A percentile compares a stretch with the other conserved stretches of the same genome.
Evolutionary conservation across 108 stramenopile genomes (phyloP).

Genomic region (Nitzschia inconspicua): DNA sequence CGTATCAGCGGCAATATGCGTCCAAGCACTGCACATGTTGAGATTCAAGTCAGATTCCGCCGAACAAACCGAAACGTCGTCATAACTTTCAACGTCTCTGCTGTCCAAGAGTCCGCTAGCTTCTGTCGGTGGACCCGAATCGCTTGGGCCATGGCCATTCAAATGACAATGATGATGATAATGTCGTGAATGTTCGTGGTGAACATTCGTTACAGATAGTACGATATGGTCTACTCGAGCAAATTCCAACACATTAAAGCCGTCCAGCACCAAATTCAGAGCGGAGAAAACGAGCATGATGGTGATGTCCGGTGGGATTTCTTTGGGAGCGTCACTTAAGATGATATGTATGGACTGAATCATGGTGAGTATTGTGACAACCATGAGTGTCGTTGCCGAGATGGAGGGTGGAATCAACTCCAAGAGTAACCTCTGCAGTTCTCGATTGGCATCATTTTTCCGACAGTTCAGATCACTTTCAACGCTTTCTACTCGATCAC

Average conservation of each 20-base stretch:
- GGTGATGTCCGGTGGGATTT: constrained; percentile 30
- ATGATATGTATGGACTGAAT: too few relatives aligned
- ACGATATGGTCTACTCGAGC: constrained; percentile 33
- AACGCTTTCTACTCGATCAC: constrained; percentile 7
- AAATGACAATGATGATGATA: too few relatives aligned
- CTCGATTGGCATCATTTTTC: too few relatives aligned
- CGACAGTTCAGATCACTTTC: too few relatives aligned
- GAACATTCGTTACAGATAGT: too few relatives aligned
- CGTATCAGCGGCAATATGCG: constrained; percentile 82
- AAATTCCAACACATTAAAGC: constrained; percentile 72
- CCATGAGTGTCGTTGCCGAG: constrained; percentile 53
- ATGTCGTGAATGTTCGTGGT: too few relatives aligned
- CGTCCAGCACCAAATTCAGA: constrained; percentile 59
- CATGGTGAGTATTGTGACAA: constrained; percentile 39
- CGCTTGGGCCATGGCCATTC: too few relatives aligned
- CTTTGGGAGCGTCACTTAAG: constrained; percentile 19
- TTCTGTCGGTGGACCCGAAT: too few relatives aligned
- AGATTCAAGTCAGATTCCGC: constrained; percentile 27
- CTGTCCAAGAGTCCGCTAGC: too few relatives aligned
- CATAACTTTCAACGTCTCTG: too few relatives aligned
- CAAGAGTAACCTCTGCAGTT: constrained; percentile 36
- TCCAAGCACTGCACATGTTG: constrained; percentile 83
- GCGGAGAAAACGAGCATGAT: constrained; percentile 69
- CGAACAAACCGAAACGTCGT: constrained; percentile 5
- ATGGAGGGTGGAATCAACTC: constrained; percentile 70